Evolutionary conservation across 2,329 filamentous ascomycete species (phyloP).

Genomic region (Fusarium xylarioides): DNA sequence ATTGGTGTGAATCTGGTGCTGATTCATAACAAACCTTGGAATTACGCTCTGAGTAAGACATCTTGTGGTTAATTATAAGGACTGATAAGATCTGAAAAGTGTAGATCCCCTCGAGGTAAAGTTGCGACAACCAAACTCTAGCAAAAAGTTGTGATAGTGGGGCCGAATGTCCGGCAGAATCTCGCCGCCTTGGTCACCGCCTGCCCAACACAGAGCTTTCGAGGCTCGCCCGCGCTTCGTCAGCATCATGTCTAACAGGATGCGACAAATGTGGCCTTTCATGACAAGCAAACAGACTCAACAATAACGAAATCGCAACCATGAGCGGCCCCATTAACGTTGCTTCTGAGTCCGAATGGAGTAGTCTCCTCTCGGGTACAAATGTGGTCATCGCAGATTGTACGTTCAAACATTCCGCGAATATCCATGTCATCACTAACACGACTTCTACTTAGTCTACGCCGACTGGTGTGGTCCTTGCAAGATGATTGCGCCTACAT

Average conservation of each 20-base stretch:
- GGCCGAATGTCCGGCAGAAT: slow-evolving; percentile 43
- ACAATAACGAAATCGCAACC: slow-evolving; percentile 29
- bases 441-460: slow-evolving; percentile 70
- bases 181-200: slow-evolving; percentile 30
- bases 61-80: slow-evolving; percentile 16
- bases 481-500: slow-evolving; percentile 89
- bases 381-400: slow-evolving; percentile 90
- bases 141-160: slow-evolving; percentile 36
- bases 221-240: slow-evolving; percentile 24
- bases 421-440: slow-evolving; percentile 37
- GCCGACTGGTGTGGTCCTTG: slow-evolving; percentile 96
- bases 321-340: slow-evolving; percentile 65
- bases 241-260: slow-evolving; percentile 26
- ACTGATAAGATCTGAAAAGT: background rate
- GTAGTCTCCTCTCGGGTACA: slow-evolving; percentile 74
- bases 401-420: slow-evolving; percentile 55
- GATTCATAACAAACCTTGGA: slow-evolving; percentile 42
- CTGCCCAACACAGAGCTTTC: slow-evolving; percentile 24
- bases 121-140: background rate
- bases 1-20: background rate
- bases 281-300: slow-evolving; percentile 3
- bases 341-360: slow-evolving; percentile 75
- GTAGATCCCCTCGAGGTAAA: slow-evolving; percentile 1
- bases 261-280: slow-evolving; percentile 38
- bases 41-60: slow-evolving; percentile 48